These are phyloP conservation scores for Trichaptum fuscoviolaceum DNA, from an alignment of 768 basidiomycete genomes.

Conservation along the genomic window DNA sequence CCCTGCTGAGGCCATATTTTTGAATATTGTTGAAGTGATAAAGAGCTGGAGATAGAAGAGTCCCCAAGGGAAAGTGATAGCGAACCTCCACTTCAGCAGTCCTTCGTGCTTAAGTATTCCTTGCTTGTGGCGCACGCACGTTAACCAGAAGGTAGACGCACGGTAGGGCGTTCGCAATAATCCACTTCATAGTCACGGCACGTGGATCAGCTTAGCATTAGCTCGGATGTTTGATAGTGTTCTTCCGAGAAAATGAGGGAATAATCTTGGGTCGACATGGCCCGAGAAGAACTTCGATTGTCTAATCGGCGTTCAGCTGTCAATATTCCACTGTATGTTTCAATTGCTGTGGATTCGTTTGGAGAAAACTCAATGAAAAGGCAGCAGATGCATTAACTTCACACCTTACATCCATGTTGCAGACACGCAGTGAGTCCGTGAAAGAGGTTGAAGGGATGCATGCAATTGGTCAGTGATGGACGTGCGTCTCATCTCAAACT, in stretches of 20 bases:
- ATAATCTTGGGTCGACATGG: not conserved
- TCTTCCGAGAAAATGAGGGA: not conserved
- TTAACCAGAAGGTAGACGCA: not conserved
- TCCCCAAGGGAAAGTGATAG: not conserved
- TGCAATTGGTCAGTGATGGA: not conserved
- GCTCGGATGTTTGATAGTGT: not conserved
- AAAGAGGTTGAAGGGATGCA: not conserved
- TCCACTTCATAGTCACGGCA: not conserved
- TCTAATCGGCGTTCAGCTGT: not conserved
- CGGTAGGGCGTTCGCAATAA: not conserved
- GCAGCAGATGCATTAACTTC: not conserved
- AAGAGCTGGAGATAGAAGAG: not conserved
- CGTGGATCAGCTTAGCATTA: not conserved
- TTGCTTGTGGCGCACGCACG: not conserved
- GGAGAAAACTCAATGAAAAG: conserved; percentile 1
- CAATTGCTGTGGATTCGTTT: not conserved
- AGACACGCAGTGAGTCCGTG: not conserved
- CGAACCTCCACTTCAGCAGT: not conserved
- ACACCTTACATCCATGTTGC: not conserved
- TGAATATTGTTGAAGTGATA: not conserved
- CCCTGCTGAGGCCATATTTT: conserved; percentile 24
- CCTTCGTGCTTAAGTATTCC: not conserved
- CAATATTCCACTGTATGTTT: not conserved
- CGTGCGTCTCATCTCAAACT: not conserved
- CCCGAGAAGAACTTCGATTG: not conserved